These are phyloP conservation scores for Tirmania nivea DNA, from an alignment of 495 filamentous ascomycete species.

Conservation along the genomic window DNA sequence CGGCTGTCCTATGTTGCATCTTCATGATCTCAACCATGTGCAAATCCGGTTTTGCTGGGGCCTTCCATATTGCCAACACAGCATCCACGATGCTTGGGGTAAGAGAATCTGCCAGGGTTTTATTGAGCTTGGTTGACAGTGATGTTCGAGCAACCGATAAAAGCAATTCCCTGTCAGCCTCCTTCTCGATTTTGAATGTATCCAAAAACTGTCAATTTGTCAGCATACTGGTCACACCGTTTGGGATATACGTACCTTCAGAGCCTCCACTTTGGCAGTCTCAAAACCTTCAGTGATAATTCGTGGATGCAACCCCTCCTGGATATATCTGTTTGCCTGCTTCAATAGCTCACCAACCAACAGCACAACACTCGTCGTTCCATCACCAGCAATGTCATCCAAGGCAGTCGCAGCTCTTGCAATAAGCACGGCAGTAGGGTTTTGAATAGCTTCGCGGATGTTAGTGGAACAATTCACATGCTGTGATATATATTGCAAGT, in stretches of 20 bases:
- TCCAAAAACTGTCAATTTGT: conserved; percentile 54
- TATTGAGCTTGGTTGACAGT: conserved; percentile 81
- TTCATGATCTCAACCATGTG: conserved; percentile 99
- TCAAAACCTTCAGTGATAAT: conserved; percentile 97
- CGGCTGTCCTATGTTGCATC: conserved; percentile 93
- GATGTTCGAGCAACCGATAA: conserved; percentile 87
- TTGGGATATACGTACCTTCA: conserved; percentile 40
- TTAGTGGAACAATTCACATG: conserved; percentile 20
- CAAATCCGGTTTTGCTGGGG: conserved; percentile 79
- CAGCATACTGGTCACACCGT: no score
- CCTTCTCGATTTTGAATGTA: conserved; percentile 63
- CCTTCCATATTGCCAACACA: conserved; percentile 75
- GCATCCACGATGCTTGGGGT: conserved; percentile 89
- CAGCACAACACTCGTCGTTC: conserved; percentile 89
- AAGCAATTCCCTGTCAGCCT: conserved; percentile 83
- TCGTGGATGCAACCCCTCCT: conserved; percentile 82
- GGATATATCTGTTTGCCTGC: conserved; percentile 86
- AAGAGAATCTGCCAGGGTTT: conserved; percentile 67
- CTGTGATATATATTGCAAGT: conserved; percentile 3
- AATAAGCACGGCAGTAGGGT: conserved; percentile 93
- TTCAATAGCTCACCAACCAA: conserved; percentile 92
- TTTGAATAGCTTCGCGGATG: conserved; percentile 28
- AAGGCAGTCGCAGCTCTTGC: conserved; percentile 91
- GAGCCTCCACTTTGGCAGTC: conserved; percentile 75
- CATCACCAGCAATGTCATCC: conserved; percentile 95